These are phyloP conservation scores for Dipodascopsis uninucleata DNA, from an alignment of 805 yeast species.

Conservation along the genomic window DNA sequence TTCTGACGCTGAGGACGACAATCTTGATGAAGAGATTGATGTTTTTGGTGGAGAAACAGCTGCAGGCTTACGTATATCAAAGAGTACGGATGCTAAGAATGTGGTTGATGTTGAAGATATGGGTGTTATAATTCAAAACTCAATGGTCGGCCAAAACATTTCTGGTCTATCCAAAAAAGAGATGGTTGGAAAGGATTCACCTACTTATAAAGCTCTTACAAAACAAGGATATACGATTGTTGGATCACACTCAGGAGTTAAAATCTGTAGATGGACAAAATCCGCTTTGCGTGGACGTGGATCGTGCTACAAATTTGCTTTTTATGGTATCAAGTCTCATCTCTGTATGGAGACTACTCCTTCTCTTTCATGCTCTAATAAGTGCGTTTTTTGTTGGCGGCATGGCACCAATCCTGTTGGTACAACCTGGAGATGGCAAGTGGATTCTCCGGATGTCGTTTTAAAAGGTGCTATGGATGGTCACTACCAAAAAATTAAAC, in stretches of 20 bases:
- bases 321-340: constrained; percentile 86
- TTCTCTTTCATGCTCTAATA: constrained; percentile 86
- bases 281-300: constrained; percentile 92
- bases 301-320: constrained; percentile 87
- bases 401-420: constrained; percentile 97
- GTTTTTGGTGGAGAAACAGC: constrained; percentile 22
- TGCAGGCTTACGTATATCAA: constrained; percentile 23
- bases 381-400: constrained; percentile 96
- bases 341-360: constrained; percentile 96
- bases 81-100: constrained; percentile 39
- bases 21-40: constrained; percentile 38
- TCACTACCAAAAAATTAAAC: constrained; percentile 87
- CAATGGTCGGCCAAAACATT: constrained; percentile 26
- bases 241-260: constrained; percentile 93
- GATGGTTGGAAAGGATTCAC: constrained; percentile 88
- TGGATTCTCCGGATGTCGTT: constrained; percentile 81
- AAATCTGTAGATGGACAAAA: constrained; percentile 94
- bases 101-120: constrained; percentile 85
- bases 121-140: constrained; percentile 53
- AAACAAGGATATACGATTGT: constrained; percentile 92
- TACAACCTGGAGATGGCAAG: constrained; percentile 94
- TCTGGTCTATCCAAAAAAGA: constrained; percentile 57
- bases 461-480: constrained; percentile 82
- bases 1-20: constrained; percentile 43
- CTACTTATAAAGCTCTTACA: constrained; percentile 80